Evolutionary conservation across 495 filamentous ascomycete genomes (phyloP), one percentile per base, ranked within the genome.

Genomic region (Tuber brumale): DNA sequence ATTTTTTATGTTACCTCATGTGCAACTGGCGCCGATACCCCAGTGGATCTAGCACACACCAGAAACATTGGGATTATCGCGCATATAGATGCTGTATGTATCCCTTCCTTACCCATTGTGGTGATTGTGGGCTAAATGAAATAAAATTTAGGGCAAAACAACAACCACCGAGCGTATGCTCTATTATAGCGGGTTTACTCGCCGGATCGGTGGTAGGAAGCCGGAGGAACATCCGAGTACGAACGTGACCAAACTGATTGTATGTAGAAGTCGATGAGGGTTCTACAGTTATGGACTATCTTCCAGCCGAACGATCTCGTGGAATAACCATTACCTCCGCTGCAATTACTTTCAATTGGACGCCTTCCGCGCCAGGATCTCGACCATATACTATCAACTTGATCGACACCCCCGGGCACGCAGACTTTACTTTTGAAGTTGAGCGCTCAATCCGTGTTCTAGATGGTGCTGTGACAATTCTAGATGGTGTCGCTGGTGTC

Each of bases 131-230:
- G 21, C 70, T 45, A 16, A 37, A 70, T 21, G 27, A 66, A 51
- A 35, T 45, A n/a, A 37, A 79, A 44, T 18, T 6, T 79, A 94
- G 92, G 95, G 96, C 70, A 99, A 99, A 88, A 99, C 96, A 12
- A 99, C 96, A 0, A 99, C 96, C 0, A 98, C 96, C 7, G 96
- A 99, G 89, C 94, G 97, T 72, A 98, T 98, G 95, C 92, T 99
- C 82, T 98, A 95, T 81, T 97, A 98, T 83, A 96, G 94, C 79
- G 95, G 96, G 9, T 90, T 92, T 77, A 95, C 94, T 9, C 87
- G 93, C 70, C 86, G 93, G 81, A 89, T 97, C 81, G 95, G 95
- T 85, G 90, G 92, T 93, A 88, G 73, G 85, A 82, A 19, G 71
- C 27, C 12, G 18, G 27, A 66, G 57, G 57, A 35, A 66, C 57